phyloP scores from a whole-genome alignment of 1,284 basidiomycete genomes.

The Cystobasidium slooffiae region DNA sequence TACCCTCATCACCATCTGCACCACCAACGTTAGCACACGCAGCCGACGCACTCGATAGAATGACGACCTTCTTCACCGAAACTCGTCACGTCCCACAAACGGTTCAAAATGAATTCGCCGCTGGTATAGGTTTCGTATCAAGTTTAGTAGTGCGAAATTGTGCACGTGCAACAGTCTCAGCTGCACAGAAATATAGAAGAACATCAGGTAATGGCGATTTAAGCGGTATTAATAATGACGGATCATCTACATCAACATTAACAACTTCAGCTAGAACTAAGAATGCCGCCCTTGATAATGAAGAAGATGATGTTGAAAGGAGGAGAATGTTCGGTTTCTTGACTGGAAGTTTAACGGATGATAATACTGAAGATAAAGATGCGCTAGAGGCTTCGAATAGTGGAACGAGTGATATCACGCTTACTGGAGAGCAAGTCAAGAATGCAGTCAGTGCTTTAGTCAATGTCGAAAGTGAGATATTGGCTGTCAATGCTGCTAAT shows the following conservation, averaged over 20 bases:
- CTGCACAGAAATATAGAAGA: slow-evolving; percentile 30
- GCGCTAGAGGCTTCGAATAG: background rate
- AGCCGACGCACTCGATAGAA: slow-evolving; percentile 16
- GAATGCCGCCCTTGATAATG: slow-evolving; percentile 45
- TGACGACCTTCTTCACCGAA: slow-evolving; percentile 22
- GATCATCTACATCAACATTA: background rate
- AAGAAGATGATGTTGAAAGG: slow-evolving; percentile 42
- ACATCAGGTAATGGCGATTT: background rate
- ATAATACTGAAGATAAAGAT: slow-evolving; percentile 16
- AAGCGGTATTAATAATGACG: background rate
- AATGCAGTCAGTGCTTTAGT: slow-evolving; percentile 34
- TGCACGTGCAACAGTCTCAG: slow-evolving; percentile 45
- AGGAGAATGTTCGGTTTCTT: slow-evolving; percentile 37
- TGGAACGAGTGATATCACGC: background rate
- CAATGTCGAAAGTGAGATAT: slow-evolving; percentile 30
- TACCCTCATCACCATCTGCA: slow-evolving; percentile 20
- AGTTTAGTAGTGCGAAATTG: slow-evolving; percentile 49
- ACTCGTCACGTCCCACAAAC: slow-evolving; percentile 44
- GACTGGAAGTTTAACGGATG: slow-evolving; percentile 31
- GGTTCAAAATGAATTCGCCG: slow-evolving; percentile 35
- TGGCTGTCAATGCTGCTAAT: slow-evolving; percentile 29
- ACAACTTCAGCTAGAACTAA: slow-evolving; percentile 3
- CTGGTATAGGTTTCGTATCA: slow-evolving; percentile 44
- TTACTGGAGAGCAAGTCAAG: slow-evolving; percentile 19
- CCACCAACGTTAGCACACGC: slow-evolving; percentile 23